These are phyloP conservation scores for Penicillium manginii DNA, from an alignment of 495 filamentous ascomycete genomes.

Conservation along the genomic window DNA sequence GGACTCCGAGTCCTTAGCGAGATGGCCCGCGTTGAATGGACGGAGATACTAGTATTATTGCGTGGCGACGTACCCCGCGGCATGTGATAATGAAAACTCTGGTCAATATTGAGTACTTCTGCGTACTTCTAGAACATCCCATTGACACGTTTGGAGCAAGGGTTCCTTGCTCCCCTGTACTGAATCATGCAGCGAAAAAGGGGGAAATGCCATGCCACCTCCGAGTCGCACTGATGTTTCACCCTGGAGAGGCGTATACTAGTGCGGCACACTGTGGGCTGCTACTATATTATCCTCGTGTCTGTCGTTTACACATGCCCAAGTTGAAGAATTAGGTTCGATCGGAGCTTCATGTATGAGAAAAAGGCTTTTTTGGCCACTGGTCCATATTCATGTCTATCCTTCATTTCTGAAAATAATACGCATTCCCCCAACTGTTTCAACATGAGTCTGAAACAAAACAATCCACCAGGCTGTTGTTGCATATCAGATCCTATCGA, in stretches of 20 bases:
- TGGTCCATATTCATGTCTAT: too few relatives aligned
- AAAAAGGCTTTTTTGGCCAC: background rate
- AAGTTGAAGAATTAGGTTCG: background rate
- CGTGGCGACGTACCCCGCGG: too few relatives aligned
- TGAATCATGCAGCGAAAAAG: too few relatives aligned
- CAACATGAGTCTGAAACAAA: constrained; percentile 3
- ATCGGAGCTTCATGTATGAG: background rate
- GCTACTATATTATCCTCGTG: background rate
- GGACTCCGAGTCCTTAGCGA: too few relatives aligned
- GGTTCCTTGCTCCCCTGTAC: background rate
- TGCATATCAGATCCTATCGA: background rate
- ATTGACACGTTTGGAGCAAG: too few relatives aligned
- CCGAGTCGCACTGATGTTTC: background rate
- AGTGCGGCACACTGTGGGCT: background rate
- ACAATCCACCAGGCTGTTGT: background rate
- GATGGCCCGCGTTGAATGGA: too few relatives aligned
- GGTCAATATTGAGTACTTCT: too few relatives aligned
- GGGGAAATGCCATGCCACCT: too few relatives aligned
- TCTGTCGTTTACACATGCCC: background rate
- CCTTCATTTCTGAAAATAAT: too few relatives aligned
- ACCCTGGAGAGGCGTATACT: background rate
- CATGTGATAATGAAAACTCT: too few relatives aligned
- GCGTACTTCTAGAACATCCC: too few relatives aligned
- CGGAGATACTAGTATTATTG: too few relatives aligned
- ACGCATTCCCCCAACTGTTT: background rate